Evolutionary conservation across 768 basidiomycete genomes (phyloP).

Genomic region (Boletus rex-veris): DNA sequence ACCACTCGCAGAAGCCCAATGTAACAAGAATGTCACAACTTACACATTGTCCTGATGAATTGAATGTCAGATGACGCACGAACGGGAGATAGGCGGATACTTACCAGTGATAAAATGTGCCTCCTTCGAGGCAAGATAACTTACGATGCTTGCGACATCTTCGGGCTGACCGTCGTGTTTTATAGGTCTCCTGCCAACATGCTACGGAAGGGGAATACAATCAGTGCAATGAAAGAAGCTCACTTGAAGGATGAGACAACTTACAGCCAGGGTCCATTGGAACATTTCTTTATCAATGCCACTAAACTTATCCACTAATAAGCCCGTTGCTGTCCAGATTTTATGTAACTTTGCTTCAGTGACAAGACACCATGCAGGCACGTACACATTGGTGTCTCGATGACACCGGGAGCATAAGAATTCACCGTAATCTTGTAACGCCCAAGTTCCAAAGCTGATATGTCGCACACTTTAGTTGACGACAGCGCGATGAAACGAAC

Average conservation of each 20-base stretch:
- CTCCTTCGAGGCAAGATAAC: constrained; percentile 37
- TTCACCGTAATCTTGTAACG: constrained; percentile 38
- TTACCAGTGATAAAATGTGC: constrained; percentile 36
- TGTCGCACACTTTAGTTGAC: neutral
- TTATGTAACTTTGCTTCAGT: neutral
- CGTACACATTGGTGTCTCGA: constrained; percentile 32
- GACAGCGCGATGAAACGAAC: neutral
- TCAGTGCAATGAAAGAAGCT: neutral
- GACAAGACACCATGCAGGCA: neutral
- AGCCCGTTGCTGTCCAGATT: neutral
- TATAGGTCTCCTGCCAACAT: neutral
- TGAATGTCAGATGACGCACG: neutral
- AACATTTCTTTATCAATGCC: neutral
- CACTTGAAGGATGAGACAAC: neutral
- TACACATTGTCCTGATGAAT: constrained; percentile 23
- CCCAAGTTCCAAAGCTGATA: constrained; percentile 29
- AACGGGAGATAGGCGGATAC: neutral
- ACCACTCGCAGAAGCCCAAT: neutral
- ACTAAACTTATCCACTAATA: neutral
- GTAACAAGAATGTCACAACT: neutral
- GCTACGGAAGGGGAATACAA: neutral
- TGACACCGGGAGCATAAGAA: constrained; percentile 37
- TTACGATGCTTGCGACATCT: constrained; percentile 35
- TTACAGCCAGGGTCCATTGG: neutral
- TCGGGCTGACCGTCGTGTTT: constrained; percentile 26